These are phyloP conservation scores for Hypoxylon sp. DNA, from an alignment of 2,329 filamentous ascomycete genomes.

Conservation along the genomic window DNA sequence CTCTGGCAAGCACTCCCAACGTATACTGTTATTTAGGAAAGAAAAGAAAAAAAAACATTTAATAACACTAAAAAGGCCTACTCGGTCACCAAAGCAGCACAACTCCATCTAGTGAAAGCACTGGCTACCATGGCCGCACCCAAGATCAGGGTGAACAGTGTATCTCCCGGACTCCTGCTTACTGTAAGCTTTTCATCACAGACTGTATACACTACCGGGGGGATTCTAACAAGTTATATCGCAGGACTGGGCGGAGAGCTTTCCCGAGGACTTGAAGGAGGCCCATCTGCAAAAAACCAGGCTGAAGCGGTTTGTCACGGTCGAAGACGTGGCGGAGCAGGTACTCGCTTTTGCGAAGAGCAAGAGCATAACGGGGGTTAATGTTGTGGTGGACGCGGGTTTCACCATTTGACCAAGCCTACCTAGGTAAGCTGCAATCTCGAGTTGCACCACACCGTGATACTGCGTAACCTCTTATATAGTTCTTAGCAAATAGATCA, in stretches of 20 bases:
- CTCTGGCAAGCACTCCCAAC: constrained; percentile 59
- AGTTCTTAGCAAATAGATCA: too few relatives aligned
- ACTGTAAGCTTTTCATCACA: too few relatives aligned
- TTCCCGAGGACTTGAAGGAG: constrained; percentile 65
- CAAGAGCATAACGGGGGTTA: constrained; percentile 60
- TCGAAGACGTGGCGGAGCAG: constrained; percentile 65
- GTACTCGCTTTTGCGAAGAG: constrained; percentile 59
- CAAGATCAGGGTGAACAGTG: constrained; percentile 66
- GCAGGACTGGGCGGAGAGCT: constrained; percentile 70
- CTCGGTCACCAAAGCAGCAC: constrained; percentile 78
- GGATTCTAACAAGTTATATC: too few relatives aligned
- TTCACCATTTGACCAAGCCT: constrained; percentile 39
- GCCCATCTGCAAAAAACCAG: constrained; percentile 62
- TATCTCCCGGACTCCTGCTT: constrained; percentile 62
- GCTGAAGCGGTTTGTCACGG: constrained; percentile 66
- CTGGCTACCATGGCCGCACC: constrained; percentile 63
- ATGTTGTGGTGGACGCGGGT: constrained; percentile 60
- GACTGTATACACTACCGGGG: too few relatives aligned
- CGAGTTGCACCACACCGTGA: too few relatives aligned
- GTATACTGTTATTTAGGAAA: too few relatives aligned
- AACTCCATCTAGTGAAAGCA: constrained; percentile 65
- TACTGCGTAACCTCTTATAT: too few relatives aligned
- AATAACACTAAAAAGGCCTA: constrained; percentile 63
- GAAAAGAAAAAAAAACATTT: too few relatives aligned
- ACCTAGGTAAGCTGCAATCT: too few relatives aligned